Base-by-base conservation (phyloP, 2,329 filamentous ascomycete genomes). In the Colletotrichum truncatum region DNA sequence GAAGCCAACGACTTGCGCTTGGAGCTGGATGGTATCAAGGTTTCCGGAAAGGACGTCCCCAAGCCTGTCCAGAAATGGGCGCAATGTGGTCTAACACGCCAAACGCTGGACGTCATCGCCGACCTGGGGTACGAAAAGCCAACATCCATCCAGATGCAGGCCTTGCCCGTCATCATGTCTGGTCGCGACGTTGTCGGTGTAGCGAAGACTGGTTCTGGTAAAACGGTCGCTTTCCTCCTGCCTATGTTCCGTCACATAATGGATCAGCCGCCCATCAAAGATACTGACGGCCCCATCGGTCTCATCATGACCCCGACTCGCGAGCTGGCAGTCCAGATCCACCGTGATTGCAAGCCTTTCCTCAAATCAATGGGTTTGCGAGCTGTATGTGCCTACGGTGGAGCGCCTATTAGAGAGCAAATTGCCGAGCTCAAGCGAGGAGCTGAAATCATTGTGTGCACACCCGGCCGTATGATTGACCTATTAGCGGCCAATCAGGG, bases 181-280 rank as follows among this genome's bases (percentile, higher is more conserved):
- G 96, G 96, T 9, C 89, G 94, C 70, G 96, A 99, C 81, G 92
- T 98, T 36, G 93, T 99, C 68, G 96, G 94, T 70, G 94, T 99
- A 56, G 96, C 96, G 16, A 98, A 98, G 82, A 99, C 96, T 25
- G 96, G 96, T 5, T 98, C 96, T 25, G 96, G 96, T 76, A 99
- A 99, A 82, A 99, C 96, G 0, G 89, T 98, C 72, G 96, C 96
- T 6, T 99, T 98, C 75, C 81, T 97, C 28, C 86, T 99, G 45
- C 96, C 96, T 36, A 98, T 98, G 93, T 98, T 99, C 76, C 89
- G 96, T 60, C 96, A 99, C 76, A 97, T 98, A 80, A 96, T 95
- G 78, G 96, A 98, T 73, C 96, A 99, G 75, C 85, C 89, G 52
- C 89, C 92, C 0, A 82, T 98, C 16, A 92, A 92, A 72, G 89